Conservation (phyloP, 2,329 filamentous ascomycete genomes). For the Sporothrix variecibatus region DNA sequence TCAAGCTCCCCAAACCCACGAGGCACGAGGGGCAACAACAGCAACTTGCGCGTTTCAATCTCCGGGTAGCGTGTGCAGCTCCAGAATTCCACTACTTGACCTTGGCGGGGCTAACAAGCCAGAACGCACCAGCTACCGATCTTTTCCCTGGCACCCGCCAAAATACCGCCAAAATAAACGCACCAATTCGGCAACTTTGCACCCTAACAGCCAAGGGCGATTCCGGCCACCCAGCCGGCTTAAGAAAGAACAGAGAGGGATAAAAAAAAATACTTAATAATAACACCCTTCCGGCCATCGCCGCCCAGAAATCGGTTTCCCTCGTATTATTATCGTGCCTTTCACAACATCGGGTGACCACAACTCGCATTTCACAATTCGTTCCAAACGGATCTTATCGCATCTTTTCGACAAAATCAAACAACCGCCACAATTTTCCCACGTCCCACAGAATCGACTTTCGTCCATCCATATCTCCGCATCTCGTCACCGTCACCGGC, state of each 20-base stretch:
- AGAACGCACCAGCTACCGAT: constrained; percentile 6
- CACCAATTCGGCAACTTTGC: constrained; percentile 29
- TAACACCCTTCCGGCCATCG: constrained; percentile 27
- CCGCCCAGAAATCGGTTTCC: constrained; percentile 24
- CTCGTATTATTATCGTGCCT: constrained; percentile 25
- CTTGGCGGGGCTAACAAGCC: constrained; percentile 29
- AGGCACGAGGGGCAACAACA: constrained; percentile 8
- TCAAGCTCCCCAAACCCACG: not conserved
- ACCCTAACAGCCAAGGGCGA: constrained; percentile 29
- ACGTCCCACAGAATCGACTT: not conserved
- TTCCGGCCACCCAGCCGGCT: constrained; percentile 27
- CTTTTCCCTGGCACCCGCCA: constrained; percentile 17
- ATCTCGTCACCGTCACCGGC: not conserved
- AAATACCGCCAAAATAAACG: constrained; percentile 27
- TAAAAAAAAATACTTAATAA: constrained; percentile 31
- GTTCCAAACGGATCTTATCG: not conserved
- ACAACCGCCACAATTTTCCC: not conserved
- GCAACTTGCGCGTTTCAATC: not conserved
- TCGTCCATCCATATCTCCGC: not conserved
- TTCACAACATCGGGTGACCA: not conserved
- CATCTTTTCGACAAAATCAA: not conserved
- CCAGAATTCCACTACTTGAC: constrained; percentile 22
- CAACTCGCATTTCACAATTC: not conserved
- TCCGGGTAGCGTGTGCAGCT: constrained; percentile 21
- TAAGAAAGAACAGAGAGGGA: constrained; percentile 10